Conservation (phyloP, 2,329 filamentous ascomycete genomes). For the Colletotrichum siamense region DNA sequence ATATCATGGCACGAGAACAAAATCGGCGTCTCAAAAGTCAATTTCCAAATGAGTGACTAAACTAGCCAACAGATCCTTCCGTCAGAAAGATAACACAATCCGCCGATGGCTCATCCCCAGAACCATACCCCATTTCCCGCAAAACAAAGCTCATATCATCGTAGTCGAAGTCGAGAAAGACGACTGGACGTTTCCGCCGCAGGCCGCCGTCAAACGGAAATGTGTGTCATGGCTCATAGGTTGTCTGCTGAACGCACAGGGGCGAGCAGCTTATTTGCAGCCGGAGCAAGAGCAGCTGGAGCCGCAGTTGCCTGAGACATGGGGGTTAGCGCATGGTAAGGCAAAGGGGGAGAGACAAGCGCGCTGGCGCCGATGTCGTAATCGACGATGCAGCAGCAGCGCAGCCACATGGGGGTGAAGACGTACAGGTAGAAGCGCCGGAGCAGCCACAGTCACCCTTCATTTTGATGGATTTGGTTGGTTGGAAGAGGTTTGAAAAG, state of each 20-base stretch:
- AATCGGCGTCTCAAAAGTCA: not conserved
- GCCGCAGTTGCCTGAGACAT: slow-evolving; percentile 24
- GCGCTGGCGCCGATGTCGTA: not conserved
- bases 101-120: not conserved
- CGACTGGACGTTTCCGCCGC: not conserved
- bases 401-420: not conserved
- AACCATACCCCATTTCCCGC: not conserved
- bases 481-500: not conserved
- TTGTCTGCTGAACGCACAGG: not conserved
- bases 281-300: slow-evolving; percentile 23
- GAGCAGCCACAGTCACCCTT: slow-evolving; percentile 29
- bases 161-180: not conserved
- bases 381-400: not conserved
- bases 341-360: not conserved
- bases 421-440: slow-evolving; percentile 25
- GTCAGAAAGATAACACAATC: not conserved
- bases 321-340: not conserved
- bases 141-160: not conserved
- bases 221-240: not conserved
- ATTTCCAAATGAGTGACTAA: slow-evolving; percentile 17
- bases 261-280: not conserved
- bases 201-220: not conserved
- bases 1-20: too few relatives aligned
- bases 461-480: slow-evolving; percentile 24
- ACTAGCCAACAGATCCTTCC: not conserved